Percentiles rank a stretch among this genome's conserved stretches.
Evolutionary conservation across 1,284 basidiomycete genomes (phyloP).

Genomic region (Puccinia polysora): DNA sequence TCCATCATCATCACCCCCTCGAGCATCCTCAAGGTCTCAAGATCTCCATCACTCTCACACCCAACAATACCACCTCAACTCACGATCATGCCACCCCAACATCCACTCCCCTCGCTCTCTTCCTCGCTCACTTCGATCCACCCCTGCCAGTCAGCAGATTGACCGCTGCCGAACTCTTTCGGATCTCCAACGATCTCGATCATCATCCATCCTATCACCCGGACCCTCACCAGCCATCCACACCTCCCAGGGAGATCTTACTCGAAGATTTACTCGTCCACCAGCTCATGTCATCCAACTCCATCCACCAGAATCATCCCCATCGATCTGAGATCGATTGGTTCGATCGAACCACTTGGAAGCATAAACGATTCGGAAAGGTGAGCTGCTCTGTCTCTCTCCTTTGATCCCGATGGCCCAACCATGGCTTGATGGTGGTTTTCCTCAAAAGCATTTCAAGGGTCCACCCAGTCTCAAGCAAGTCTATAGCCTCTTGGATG

Average conservation of each 20-base stretch:
- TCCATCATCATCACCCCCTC: background rate
- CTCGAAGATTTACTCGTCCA: background rate
- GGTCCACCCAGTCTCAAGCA: background rate
- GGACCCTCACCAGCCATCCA: background rate
- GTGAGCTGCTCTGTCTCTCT: background rate
- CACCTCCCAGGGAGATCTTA: background rate
- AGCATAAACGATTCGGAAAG: background rate
- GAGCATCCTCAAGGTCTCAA: background rate
- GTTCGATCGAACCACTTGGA: background rate
- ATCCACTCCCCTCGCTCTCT: background rate
- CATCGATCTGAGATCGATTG: too few relatives aligned
- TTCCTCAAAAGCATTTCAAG: too few relatives aligned
- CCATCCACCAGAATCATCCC: too few relatives aligned
- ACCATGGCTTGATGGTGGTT: background rate
- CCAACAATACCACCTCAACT: background rate
- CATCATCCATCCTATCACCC: background rate
- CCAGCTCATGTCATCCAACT: background rate
- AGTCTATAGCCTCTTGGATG: background rate
- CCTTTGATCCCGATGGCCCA: too few relatives aligned
- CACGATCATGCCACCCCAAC: background rate
- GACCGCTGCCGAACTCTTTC: slow-evolving; percentile 10
- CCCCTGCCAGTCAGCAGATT: slow-evolving; percentile 10
- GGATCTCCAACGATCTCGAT: background rate
- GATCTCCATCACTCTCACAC: slow-evolving; percentile 10
- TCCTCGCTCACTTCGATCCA: slow-evolving; percentile 21